Evolutionary conservation across 1,284 basidiomycete species (phyloP), one percentile per base, ranked within the genome.

Genomic region (Ganoderma meredithae): DNA sequence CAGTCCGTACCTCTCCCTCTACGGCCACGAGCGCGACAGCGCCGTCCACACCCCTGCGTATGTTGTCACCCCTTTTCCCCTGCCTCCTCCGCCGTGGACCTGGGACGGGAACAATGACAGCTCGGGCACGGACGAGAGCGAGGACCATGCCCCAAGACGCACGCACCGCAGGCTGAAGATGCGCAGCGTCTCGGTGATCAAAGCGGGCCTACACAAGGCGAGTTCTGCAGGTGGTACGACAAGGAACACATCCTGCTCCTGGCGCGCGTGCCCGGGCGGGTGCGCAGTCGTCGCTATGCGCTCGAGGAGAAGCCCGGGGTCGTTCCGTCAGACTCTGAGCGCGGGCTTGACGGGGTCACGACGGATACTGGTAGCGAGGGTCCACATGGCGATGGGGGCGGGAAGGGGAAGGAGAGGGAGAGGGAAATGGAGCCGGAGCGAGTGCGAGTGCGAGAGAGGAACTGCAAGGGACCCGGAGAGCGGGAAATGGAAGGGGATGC

Each of bases 201-300:
- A 74, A 47, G 71, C 80, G 69, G 78, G 79, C 25, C 72, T 81
- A 13, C 74, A 73, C 43, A 83, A 58, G 80, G 79, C 1, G 81
- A 82, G 31, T 82, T 83, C 69, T 80, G 83, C 71, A 78, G 76
- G 68, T 81, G 77, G 79, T 80, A 78, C 66, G 74, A 79, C 71
- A 79, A 80, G 69, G 81, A 81, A 67, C 80, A 81, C 66, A 76
- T 79, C 44, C 73, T 75, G n/a, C 63, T 80, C 68, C 71, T 82
- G 8, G 68, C 77, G 15, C 76, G 77, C 69, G 72, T 75, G 5
- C 78, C 79, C 2, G 81, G 81, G 39, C 81, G 80, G 80, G 62
- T 81, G 64, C 75, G 80, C 67, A 77, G 73, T 41, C 69, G 80
- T 62, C 70, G 79, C 56, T 81, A 78, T 68, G 74, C 76, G 22